phyloP scores from a whole-genome alignment of 306 rosid species.

The Adenanthera pavonina region DNA sequence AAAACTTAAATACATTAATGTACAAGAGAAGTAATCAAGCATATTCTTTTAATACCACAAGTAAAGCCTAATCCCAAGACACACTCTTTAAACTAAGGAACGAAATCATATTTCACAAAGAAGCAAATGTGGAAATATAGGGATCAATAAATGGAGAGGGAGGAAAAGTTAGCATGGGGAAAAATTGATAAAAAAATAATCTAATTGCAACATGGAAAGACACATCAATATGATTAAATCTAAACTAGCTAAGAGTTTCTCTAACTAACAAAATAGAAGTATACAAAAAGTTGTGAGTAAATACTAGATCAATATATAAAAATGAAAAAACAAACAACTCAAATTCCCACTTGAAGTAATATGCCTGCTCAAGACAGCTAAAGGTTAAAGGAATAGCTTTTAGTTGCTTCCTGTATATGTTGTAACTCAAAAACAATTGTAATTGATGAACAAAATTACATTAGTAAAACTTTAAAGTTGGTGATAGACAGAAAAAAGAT shows the following conservation, averaged over 20 bases:
- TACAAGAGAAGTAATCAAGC: neutral
- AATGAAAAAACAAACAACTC: neutral
- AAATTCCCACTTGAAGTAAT: neutral
- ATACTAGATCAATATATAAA: neutral
- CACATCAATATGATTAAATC: neutral
- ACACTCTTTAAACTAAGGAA: slow-evolving; percentile 1
- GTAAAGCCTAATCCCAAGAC: neutral
- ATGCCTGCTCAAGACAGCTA: slow-evolving; percentile 44
- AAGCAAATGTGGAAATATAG: neutral
- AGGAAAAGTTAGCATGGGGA: slow-evolving; percentile 2
- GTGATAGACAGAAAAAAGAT: neutral
- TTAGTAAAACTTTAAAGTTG: neutral
- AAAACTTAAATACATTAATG: neutral
- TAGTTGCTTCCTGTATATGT: slow-evolving; percentile 45
- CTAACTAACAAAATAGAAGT: neutral
- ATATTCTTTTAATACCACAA: neutral
- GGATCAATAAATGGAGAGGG: neutral
- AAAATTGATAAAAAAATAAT: neutral
- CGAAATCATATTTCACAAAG: neutral
- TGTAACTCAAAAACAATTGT: slow-evolving; percentile 8
- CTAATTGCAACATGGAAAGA: neutral
- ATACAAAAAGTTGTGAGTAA: neutral
- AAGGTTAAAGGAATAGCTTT: slow-evolving; percentile 48
- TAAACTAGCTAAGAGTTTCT: neutral
- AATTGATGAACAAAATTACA: neutral